These are phyloP conservation scores for Berberis thunbergii DNA, from an alignment of 164 flowering plant genomes.

Conservation along the genomic window DNA sequence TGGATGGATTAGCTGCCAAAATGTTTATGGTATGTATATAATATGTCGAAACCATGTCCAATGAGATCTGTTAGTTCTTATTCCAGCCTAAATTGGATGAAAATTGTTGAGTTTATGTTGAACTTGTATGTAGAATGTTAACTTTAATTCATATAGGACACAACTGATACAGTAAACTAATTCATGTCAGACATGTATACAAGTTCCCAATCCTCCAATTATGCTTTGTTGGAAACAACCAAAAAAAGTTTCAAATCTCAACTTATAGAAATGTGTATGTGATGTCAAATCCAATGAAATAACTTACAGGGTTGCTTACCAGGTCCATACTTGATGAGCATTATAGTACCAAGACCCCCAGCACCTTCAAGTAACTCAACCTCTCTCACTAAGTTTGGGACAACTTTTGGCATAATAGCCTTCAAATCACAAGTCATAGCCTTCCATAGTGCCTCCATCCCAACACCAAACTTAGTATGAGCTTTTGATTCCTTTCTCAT, in stretches of 20 bases:
- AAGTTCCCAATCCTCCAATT: not conserved
- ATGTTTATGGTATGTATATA: not conserved
- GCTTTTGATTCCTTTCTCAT: constrained; percentile 19
- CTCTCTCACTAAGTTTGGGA: constrained; percentile 22
- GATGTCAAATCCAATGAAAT: not conserved
- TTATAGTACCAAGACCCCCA: constrained; percentile 38
- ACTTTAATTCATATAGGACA: not conserved
- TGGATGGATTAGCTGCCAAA: not conserved
- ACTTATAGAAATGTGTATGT: not conserved
- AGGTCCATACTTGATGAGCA: constrained; percentile 26
- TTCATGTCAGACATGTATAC: not conserved
- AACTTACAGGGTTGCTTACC: constrained; percentile 12
- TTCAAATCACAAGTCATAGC: constrained; percentile 20
- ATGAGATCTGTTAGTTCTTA: not conserved
- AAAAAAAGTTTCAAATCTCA: not conserved
- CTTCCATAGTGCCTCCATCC: constrained; percentile 22
- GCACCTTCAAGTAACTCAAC: constrained; percentile 31
- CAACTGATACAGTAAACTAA: not conserved
- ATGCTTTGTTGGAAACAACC: not conserved
- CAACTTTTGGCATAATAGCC: constrained; percentile 13
- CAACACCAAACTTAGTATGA: constrained; percentile 21
- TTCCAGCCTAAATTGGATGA: not conserved
- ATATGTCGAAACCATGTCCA: not conserved
- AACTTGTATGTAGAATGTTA: not conserved
- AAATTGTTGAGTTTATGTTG: not conserved